phyloP scores from a whole-genome alignment of 305 asterid genomes.

The Withania somnifera region DNA sequence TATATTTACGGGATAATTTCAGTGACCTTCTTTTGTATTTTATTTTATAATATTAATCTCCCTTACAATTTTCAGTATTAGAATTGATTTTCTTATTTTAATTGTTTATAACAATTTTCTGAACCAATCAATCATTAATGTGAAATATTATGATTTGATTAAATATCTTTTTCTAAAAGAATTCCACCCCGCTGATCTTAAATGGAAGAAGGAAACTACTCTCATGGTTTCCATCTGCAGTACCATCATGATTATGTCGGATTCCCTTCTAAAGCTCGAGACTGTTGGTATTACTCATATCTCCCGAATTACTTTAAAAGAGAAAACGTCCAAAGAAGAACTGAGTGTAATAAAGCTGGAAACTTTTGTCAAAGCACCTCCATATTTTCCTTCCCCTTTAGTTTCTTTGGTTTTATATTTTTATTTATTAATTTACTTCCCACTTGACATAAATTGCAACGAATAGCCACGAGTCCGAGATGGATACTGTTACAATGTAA shows the following conservation, averaged over 20 bases:
- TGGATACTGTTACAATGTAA: conserved; percentile 1
- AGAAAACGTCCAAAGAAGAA: background rate
- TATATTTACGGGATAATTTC: too few species aligned
- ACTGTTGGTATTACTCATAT: background rate
- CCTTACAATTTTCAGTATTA: background rate
- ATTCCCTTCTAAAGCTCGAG: background rate
- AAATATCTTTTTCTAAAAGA: too few species aligned
- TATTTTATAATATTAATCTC: background rate
- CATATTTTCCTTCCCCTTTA: background rate
- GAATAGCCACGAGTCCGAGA: background rate
- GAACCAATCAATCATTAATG: background rate
- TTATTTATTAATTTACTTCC: background rate
- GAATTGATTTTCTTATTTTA: too few species aligned
- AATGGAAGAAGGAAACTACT: background rate
- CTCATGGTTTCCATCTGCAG: background rate
- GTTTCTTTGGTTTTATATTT: background rate
- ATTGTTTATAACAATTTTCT: too few species aligned
- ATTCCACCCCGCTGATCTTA: background rate
- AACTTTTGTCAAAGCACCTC: background rate
- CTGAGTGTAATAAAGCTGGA: background rate
- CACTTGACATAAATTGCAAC: background rate
- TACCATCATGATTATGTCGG: background rate
- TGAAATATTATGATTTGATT: too few species aligned
- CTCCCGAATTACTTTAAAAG: background rate
- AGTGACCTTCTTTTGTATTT: too few species aligned